Percentiles rank a stretch among this genome's conserved stretches.
These are phyloP conservation scores for Graphilbum ipis-grandicollis DNA, from an alignment of 2,329 filamentous ascomycete genomes.

Conservation along the genomic window DNA sequence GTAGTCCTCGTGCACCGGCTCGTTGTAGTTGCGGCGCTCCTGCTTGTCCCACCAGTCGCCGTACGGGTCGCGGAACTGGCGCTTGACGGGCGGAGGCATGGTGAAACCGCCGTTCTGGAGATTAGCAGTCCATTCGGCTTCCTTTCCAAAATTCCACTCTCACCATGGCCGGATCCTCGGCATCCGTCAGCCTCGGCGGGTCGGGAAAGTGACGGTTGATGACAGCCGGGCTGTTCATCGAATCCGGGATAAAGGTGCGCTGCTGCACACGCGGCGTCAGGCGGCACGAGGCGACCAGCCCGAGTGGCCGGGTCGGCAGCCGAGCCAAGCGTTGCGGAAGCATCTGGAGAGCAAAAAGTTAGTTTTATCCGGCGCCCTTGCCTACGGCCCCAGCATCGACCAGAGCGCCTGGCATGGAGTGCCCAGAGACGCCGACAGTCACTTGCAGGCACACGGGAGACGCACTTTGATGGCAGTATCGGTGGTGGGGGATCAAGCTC, in stretches of 20 bases:
- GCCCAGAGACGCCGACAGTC: too few relatives aligned
- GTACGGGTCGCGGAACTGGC: conserved; percentile 83
- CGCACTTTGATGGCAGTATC: not conserved
- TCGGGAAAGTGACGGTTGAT: conserved; percentile 36
- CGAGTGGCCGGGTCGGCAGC: conserved; percentile 27
- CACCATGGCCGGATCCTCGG: conserved; percentile 51
- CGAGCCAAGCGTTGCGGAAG: conserved; percentile 40
- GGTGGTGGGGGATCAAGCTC: too few relatives aligned
- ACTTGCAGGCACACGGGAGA: too few relatives aligned
- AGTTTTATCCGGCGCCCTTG: too few relatives aligned
- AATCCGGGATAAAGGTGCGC: conserved; percentile 37
- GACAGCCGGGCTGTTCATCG: conserved; percentile 26
- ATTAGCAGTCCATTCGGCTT: conserved; percentile 3
- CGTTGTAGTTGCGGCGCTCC: conserved; percentile 90
- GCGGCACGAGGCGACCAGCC: conserved; percentile 27
- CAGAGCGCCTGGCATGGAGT: too few relatives aligned
- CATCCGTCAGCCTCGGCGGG: conserved; percentile 30
- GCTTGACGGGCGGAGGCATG: conserved; percentile 65
- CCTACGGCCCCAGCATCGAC: too few relatives aligned
- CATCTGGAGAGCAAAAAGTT: conserved; percentile 40
- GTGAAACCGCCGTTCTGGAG: conserved; percentile 67
- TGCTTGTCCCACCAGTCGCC: conserved; percentile 95
- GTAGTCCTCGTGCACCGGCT: conserved; percentile 92
- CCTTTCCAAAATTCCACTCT: conserved; percentile 15
- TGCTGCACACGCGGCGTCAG: conserved; percentile 33